phyloP scores from a whole-genome alignment of 192 early-diverging fungal genomes.

The Thamnidium elegans region DNA sequence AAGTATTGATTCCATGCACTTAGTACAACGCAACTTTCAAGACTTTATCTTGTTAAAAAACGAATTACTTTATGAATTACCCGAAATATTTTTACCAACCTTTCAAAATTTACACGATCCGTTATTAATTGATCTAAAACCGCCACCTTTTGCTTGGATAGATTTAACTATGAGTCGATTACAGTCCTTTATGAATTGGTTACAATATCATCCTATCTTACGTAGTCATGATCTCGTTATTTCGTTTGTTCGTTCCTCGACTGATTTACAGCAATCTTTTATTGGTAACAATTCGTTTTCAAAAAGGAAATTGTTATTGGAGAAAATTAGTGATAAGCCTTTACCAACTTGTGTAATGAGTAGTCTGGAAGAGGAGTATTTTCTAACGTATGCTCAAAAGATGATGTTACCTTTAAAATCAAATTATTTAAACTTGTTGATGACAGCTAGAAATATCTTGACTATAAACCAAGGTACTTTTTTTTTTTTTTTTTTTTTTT shows the following conservation, averaged over 20 bases:
- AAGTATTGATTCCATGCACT: slow-evolving; percentile 30
- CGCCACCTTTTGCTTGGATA: slow-evolving; percentile 36
- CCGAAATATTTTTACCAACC: slow-evolving; percentile 45
- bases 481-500: neutral
- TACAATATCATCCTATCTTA: slow-evolving; percentile 41
- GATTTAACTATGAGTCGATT: slow-evolving; percentile 29
- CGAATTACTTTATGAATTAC: slow-evolving; percentile 37
- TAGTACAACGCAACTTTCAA: slow-evolving; percentile 42
- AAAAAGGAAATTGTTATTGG: slow-evolving; percentile 41
- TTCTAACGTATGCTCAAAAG: slow-evolving; percentile 36
- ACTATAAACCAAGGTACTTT: slow-evolving; percentile 34
- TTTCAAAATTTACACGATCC: slow-evolving; percentile 40
- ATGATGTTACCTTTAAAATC: slow-evolving; percentile 33
- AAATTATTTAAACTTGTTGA: slow-evolving; percentile 26
- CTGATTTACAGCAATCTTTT: slow-evolving; percentile 32
- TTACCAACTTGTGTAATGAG: slow-evolving; percentile 27
- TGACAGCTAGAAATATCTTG: slow-evolving; percentile 24
- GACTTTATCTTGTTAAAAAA: slow-evolving; percentile 45
- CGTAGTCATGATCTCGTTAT: slow-evolving; percentile 43
- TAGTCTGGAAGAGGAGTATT: slow-evolving; percentile 41
- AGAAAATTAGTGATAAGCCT: slow-evolving; percentile 37
- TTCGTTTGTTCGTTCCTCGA: slow-evolving; percentile 43
- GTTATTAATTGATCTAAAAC: slow-evolving; percentile 33
- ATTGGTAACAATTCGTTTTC: slow-evolving; percentile 35
- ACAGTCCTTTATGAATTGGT: slow-evolving; percentile 40